phyloP scores from a whole-genome alignment of 352 stramenopile species.

The Pythium utonaiense region DNA sequence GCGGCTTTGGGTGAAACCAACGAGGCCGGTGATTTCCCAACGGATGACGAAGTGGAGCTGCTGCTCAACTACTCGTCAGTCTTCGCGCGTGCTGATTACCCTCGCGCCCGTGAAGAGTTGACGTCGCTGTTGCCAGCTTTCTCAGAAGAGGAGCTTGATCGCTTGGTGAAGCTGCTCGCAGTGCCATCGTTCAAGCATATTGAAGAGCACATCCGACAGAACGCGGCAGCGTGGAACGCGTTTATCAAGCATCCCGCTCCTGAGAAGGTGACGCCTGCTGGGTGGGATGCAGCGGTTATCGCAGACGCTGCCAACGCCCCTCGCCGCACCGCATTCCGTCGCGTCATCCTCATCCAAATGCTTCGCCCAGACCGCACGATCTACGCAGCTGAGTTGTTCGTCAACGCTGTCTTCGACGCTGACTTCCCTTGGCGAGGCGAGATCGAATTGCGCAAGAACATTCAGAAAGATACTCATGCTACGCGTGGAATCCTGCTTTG shows the following conservation, averaged over 20 bases:
- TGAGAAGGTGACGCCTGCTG: slow-evolving; percentile 64
- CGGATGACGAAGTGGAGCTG: slow-evolving; percentile 69
- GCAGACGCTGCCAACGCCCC: slow-evolving; percentile 30
- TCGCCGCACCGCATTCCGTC: slow-evolving; percentile 70
- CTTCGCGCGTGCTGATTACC: slow-evolving; percentile 42
- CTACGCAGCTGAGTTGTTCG: slow-evolving; percentile 73
- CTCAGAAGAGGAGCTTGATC: slow-evolving; percentile 69
- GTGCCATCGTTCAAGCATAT: slow-evolving; percentile 81
- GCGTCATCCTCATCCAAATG: slow-evolving; percentile 78
- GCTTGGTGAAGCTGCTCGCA: slow-evolving; percentile 77
- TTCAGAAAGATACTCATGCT: slow-evolving; percentile 90
- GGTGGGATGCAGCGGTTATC: slow-evolving; percentile 52
- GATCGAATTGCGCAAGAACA: slow-evolving; percentile 92
- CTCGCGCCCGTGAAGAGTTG: slow-evolving; percentile 40
- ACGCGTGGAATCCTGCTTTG: slow-evolving; percentile 95
- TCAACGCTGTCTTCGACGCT: slow-evolving; percentile 82
- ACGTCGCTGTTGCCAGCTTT: slow-evolving; percentile 50
- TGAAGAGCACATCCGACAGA: slow-evolving; percentile 56
- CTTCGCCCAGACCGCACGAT: slow-evolving; percentile 89
- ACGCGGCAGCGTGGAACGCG: slow-evolving; percentile 62
- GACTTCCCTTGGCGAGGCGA: slow-evolving; percentile 94
- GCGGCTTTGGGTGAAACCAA: slow-evolving; percentile 30
- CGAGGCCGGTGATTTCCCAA: slow-evolving; percentile 51
- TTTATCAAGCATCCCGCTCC: slow-evolving; percentile 79
- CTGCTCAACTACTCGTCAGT: slow-evolving; percentile 54